Evolutionary conservation across 495 filamentous ascomycete species (phyloP), one percentile per base, ranked within the genome.

Genomic region (Neohortaea acidophila): DNA sequence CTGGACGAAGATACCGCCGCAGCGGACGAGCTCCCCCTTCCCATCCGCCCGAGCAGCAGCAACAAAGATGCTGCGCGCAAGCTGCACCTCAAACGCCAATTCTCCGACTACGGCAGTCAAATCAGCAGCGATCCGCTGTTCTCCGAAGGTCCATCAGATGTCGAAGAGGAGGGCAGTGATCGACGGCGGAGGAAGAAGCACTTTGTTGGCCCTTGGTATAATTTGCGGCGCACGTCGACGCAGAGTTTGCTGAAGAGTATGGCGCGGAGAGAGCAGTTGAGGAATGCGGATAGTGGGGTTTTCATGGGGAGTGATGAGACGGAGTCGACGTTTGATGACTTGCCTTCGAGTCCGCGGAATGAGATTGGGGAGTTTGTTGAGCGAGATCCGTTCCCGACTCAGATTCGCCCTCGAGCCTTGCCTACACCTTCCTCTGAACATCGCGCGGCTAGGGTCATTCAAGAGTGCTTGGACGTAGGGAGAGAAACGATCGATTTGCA

Each of bases 281-380:
- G 80, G 20, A 65, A 78, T 47, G 59, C 73, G n/a, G 83, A 91
- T 54, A 84, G 79, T 58, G 82, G 79, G 38, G 74, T 87, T n/a
- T 86, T 72, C 67, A 71, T 86, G 70, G 74, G 70, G 12, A 81
- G 77, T 49, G 79, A 81, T 39, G 55, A 33, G 8, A 70, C 32
- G 44, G 56, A 64, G 1, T 39, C 59, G 17, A 39, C 25, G 15
- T 24, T 42, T 22, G 45, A 48, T 22, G 35, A 34, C 23, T 11
- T 41, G 12, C n/a, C 36, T 1, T 19, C 28, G 9, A 48, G 40
- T 19, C 39, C 24, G 39, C 33, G 44, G 33, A 17, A 27, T 7
- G 21, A 38, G 31, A 14, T 31, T 51, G 39, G 30, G n/a, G n/a
- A n/a, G n/a, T n/a, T n/a, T n/a, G n/a, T n/a, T n/a, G 54, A 54